These are phyloP conservation scores for Phialocephala sp. DNA, from an alignment of 2,329 filamentous ascomycete species.

Conservation along the genomic window DNA sequence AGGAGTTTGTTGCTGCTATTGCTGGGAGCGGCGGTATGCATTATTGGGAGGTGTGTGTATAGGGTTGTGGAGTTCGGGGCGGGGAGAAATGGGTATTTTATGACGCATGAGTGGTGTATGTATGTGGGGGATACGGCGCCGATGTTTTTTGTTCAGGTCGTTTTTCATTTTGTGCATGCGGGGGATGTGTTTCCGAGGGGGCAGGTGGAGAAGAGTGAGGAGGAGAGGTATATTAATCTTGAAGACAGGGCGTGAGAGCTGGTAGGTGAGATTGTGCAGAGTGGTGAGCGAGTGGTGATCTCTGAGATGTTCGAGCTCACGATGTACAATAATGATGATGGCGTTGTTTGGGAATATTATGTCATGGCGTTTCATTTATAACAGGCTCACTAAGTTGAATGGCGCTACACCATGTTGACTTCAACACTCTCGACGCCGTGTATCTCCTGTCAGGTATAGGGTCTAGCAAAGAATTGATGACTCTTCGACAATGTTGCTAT, in stretches of 20 bases:
- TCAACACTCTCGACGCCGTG: conserved; percentile 8
- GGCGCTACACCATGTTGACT: conserved; percentile 6
- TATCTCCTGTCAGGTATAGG: conserved; percentile 5
- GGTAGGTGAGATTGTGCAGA: background rate
- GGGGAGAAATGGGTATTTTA: conserved; percentile 11
- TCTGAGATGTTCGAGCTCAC: background rate
- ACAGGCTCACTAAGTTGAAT: conserved; percentile 1
- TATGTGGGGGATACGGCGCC: conserved; percentile 17
- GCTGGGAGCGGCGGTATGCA: conserved; percentile 48
- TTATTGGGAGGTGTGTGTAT: conserved; percentile 50
- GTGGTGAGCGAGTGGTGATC: background rate
- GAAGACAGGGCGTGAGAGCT: background rate
- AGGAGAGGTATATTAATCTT: conserved; percentile 3
- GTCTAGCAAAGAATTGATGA: conserved; percentile 10
- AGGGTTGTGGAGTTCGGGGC: conserved; percentile 10
- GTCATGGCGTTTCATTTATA: background rate
- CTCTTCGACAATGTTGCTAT: conserved; percentile 12
- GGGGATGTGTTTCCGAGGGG: conserved; percentile 18
- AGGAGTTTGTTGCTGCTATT: conserved; percentile 47
- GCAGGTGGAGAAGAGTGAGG: background rate
- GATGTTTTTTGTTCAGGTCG: conserved; percentile 20
- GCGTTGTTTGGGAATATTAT: background rate
- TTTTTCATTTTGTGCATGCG: conserved; percentile 21
- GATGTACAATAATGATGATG: background rate
- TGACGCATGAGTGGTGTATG: conserved; percentile 15